Percentiles rank a stretch among this genome's conserved stretches.
phyloP scores from a whole-genome alignment of 108 stramenopile species.

The Nannochloropsis salina region DNA sequence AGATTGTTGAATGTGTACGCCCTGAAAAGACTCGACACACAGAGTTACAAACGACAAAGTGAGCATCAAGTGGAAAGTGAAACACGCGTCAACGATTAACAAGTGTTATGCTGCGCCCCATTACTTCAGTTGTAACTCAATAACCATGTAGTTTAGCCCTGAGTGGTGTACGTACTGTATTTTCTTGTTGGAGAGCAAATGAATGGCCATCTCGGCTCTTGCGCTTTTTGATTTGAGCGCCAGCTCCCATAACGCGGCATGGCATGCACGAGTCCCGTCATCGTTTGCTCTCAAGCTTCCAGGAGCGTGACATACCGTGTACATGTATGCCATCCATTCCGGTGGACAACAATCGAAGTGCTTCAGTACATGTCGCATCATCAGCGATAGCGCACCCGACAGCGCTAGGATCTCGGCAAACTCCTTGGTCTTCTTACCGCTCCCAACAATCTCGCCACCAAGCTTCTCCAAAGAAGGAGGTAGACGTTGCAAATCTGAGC shows the following conservation, averaged over 20 bases:
- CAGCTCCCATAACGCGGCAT: background rate
- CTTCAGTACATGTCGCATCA: background rate
- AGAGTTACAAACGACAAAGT: too few relatives aligned
- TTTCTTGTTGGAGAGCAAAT: background rate
- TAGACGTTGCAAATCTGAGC: background rate
- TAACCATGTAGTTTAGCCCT: too few relatives aligned
- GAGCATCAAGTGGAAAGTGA: too few relatives aligned
- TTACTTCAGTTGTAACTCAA: too few relatives aligned
- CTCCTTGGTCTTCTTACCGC: background rate
- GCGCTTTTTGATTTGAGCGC: background rate
- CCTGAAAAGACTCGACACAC: too few relatives aligned
- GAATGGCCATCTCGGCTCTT: background rate
- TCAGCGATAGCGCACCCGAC: slow-evolving; percentile 9
- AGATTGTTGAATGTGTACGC: too few relatives aligned
- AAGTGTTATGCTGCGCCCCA: too few relatives aligned
- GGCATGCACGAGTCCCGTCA: background rate
- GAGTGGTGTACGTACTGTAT: background rate
- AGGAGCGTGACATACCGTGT: background rate
- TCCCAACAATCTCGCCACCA: background rate
- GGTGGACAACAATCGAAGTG: background rate
- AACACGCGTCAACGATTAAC: too few relatives aligned
- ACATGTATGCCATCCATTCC: background rate
- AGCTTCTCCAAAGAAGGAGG: background rate
- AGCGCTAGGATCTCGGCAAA: background rate
- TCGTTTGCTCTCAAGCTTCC: background rate